Conservation (phyloP, 345 rosid species). For the Gossypium longicalyx region DNA sequence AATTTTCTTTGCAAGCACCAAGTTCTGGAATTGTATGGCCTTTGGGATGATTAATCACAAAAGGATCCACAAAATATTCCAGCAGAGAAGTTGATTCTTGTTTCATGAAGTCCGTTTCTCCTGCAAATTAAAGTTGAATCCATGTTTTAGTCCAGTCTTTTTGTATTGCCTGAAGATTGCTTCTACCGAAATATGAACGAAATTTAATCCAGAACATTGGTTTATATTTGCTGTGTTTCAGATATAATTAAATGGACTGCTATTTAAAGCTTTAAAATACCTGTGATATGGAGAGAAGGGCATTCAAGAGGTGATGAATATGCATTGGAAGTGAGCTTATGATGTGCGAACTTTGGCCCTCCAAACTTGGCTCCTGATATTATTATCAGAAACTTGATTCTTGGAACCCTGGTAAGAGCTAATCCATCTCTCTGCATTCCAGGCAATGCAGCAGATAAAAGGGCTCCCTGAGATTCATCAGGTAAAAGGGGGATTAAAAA, state of each 20-base stretch:
- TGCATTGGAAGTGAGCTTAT: constrained; percentile 13
- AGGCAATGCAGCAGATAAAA: constrained; percentile 42
- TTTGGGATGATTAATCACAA: constrained; percentile 19
- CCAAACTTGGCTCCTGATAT: constrained; percentile 22
- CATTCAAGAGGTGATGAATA: constrained; percentile 10
- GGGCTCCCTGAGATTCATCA: constrained; percentile 34
- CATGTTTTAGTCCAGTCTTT: background rate
- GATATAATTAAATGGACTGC: background rate
- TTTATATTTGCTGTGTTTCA: background rate
- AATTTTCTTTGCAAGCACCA: background rate
- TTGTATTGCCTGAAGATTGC: background rate
- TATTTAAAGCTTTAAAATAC: background rate
- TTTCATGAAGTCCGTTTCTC: constrained; percentile 22
- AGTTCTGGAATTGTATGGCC: constrained; percentile 28
- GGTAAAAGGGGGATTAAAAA: background rate
- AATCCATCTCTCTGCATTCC: constrained; percentile 36
- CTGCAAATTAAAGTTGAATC: constrained; percentile 3
- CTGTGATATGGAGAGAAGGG: constrained; percentile 22
- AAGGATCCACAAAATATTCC: constrained; percentile 27
- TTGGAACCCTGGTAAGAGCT: constrained; percentile 16
- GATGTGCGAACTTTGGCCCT: constrained; percentile 11
- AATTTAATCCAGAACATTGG: background rate
- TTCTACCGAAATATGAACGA: too few relatives aligned
- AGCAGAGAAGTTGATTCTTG: constrained; percentile 12
- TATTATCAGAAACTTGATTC: constrained; percentile 17